Conservation (phyloP, 164 flowering plant species). For the Tetracentron sinense region DNA sequence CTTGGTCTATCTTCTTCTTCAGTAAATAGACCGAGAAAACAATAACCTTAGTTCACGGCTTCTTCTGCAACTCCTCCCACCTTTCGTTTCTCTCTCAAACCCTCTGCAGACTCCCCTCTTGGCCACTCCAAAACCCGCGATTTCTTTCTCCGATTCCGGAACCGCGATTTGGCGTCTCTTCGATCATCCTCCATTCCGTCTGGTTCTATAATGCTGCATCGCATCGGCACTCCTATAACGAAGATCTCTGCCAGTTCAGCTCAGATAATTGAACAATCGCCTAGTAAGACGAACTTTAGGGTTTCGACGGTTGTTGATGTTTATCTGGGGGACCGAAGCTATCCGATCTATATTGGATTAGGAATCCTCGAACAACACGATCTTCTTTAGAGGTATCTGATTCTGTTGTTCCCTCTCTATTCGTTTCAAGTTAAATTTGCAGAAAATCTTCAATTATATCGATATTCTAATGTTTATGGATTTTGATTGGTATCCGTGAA, state of each 20-base stretch:
- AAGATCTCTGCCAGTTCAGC: conserved; percentile 42
- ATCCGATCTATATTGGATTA: conserved; percentile 94
- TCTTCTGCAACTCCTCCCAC: conserved; percentile 26
- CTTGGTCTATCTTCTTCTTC: too few species aligned
- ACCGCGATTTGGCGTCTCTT: conserved; percentile 13
- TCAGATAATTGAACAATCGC: conserved; percentile 49
- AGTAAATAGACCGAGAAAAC: too few species aligned
- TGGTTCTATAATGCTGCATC: conserved; percentile 13
- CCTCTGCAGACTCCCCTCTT: conserved; percentile 3
- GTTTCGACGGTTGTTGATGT: conserved; percentile 75
- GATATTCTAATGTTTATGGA: too few species aligned
- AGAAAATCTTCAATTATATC: background rate
- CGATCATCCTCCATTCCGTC: conserved; percentile 12
- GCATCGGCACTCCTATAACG: conserved; percentile 7
- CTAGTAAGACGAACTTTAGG: conserved; percentile 22
- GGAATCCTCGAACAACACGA: conserved; percentile 77
- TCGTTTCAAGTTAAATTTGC: too few species aligned
- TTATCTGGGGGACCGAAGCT: conserved; percentile 82
- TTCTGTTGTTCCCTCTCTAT: background rate
- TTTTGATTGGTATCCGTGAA: too few species aligned
- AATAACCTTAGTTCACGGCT: conserved; percentile 23
- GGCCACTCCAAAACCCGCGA: conserved; percentile 5
- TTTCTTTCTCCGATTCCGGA: conserved; percentile 11
- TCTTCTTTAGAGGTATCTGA: conserved; percentile 73
- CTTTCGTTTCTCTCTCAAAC: conserved; percentile 21